A percentile compares a stretch with the other conserved stretches of the same genome.
phyloP scores from a whole-genome alignment of 2,329 filamentous ascomycete species.

The Talaromyces funiculosus region DNA sequence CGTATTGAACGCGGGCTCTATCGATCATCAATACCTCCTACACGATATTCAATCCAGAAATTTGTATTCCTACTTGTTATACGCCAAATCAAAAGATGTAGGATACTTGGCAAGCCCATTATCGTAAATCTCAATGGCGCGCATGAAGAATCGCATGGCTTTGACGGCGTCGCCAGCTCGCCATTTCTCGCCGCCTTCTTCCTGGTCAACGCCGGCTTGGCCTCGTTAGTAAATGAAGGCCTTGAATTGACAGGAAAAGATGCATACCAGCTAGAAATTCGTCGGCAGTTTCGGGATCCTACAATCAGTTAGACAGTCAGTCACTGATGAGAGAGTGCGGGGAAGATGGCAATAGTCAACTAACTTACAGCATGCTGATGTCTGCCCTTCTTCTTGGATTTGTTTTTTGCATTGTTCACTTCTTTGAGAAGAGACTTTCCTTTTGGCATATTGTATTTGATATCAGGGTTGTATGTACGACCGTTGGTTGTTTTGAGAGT shows the following conservation, averaged over 20 bases:
- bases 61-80: conserved; percentile 60
- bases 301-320: conserved; percentile 7
- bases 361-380: conserved; percentile 31
- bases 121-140: conserved; percentile 62
- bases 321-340: background rate
- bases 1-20: conserved; percentile 63
- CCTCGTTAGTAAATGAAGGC: background rate
- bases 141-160: conserved; percentile 52
- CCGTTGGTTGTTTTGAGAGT: background rate
- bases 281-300: conserved; percentile 58
- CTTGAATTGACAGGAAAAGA: too few species aligned
- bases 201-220: conserved; percentile 58
- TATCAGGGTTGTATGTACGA: background rate
- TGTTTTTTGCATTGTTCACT: conserved; percentile 40
- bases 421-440: conserved; percentile 37
- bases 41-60: background rate
- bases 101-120: conserved; percentile 58
- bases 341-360: background rate
- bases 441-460: conserved; percentile 31
- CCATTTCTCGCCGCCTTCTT: conserved; percentile 71
- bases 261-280: conserved; percentile 58
- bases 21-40: background rate
- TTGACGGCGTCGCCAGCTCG: conserved; percentile 65
- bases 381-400: conserved; percentile 16
- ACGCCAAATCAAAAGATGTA: conserved; percentile 62